Conservation (phyloP, 208 protist genomes). For the Leishmania lainsoni region DNA sequence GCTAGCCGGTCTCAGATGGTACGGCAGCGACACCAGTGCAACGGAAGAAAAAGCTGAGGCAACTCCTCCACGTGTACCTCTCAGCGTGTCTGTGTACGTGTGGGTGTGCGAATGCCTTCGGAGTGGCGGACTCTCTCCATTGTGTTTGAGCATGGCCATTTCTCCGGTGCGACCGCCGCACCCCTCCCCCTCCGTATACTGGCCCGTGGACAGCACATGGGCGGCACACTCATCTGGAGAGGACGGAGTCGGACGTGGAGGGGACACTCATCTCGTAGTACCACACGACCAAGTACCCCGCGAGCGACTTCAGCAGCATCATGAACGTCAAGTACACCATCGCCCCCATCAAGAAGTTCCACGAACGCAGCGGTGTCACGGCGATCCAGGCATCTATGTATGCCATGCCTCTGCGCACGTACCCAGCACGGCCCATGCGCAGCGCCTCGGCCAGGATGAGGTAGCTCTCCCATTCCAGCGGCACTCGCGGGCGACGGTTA, state of each 20-base stretch:
- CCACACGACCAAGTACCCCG: conserved; percentile 39
- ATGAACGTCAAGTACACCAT: conserved; percentile 55
- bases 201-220: neutral
- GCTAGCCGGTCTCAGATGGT: neutral
- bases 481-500: conserved; percentile 57
- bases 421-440: conserved; percentile 57
- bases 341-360: conserved; percentile 55
- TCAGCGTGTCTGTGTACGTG: neutral
- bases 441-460: conserved; percentile 71
- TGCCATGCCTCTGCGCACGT: conserved; percentile 62
- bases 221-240: neutral
- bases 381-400: conserved; percentile 86
- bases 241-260: conserved; percentile 24
- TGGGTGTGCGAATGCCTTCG: neutral
- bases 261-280: conserved; percentile 40
- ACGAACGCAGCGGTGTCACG: conserved; percentile 62
- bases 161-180: neutral
- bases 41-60: neutral
- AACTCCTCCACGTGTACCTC: neutral
- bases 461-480: conserved; percentile 86
- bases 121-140: neutral
- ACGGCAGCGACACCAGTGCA: neutral
- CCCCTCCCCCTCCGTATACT: neutral
- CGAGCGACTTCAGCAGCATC: conserved; percentile 57
- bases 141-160: neutral